Base-by-base conservation (phyloP, 371 early-diverging fungal species). In the Cladochytrium tenue region DNA sequence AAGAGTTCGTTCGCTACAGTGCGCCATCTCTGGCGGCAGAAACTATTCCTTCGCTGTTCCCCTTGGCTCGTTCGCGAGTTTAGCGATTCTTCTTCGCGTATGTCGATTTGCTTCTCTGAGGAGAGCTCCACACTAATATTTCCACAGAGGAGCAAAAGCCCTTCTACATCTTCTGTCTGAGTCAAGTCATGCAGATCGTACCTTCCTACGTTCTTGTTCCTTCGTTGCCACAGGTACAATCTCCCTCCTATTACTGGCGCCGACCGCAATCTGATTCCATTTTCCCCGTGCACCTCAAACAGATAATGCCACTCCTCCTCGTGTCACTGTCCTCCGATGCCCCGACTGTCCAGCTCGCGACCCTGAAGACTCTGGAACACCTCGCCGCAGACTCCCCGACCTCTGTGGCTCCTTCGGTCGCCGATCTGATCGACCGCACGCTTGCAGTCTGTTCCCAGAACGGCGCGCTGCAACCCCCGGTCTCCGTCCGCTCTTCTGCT, bases 11-110 rank as follows among this genome's bases (percentile, higher is more conserved):
- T 90, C 81, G 92, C 90, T 0, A 81, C 81, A 13, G 73, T 88
- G 15, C 79, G 90, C 88, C 77, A 91, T 27, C 74, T 96, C 27
- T 88, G 89, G 74, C 90, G 90, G 72, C 95, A 95, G 72, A 80
- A 90, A 17, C 88, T 94, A 69, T 95, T 93, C 74, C 84, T 86
- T 20, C 71, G 69, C 52, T 75, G 75, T 56, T 35, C 77, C 27
- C 93, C 96, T 10, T 78, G 77, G 32, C 74, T 96, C 10, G 83
- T 90, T 1, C 52, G 80, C 0, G 85, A 89, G 0, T 92, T 92
- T 69, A 78, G 81, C 5, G 50, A 59, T 10, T 68, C 88, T 0
- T 30, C 59, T 1, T 70, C 78, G 36, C 83, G 71, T 74, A 69
- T 36, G 27, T 25, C n/a, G n/a, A 30, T 58, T 51, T 26, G 51